Evolutionary conservation across 805 yeast species (phyloP).

Genomic region (Lachancea waltii): DNA sequence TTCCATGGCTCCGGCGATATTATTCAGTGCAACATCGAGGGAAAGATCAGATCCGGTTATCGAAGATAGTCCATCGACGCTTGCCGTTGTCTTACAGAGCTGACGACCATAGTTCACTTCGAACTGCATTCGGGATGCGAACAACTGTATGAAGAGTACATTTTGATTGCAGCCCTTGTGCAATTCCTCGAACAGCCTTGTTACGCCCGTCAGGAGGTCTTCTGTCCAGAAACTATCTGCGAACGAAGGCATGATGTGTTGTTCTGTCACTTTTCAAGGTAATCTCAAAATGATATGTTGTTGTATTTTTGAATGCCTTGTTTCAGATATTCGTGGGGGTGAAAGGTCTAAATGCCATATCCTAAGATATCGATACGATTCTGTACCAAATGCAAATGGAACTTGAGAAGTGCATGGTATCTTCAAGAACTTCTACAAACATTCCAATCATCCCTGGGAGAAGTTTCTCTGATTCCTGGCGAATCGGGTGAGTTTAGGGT

Average conservation of each 20-base stretch:
- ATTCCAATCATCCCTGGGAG: slow-evolving; percentile 52
- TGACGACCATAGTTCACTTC: slow-evolving; percentile 61
- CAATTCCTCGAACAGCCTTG: slow-evolving; percentile 45
- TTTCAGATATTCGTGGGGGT: slow-evolving; percentile 1
- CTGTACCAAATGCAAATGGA: slow-evolving; percentile 86
- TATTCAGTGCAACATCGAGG: slow-evolving; percentile 40
- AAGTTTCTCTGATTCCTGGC: slow-evolving; percentile 45
- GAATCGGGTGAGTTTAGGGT: slow-evolving; percentile 57
- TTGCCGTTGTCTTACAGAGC: slow-evolving; percentile 30
- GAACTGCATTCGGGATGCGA: slow-evolving; percentile 63
- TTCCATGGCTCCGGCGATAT: slow-evolving; percentile 48
- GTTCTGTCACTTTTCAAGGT: not conserved
- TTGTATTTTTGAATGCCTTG: not conserved
- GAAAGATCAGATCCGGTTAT: slow-evolving; percentile 29
- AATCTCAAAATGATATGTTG: not conserved
- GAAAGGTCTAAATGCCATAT: slow-evolving; percentile 28
- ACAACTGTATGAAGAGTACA: slow-evolving; percentile 57
- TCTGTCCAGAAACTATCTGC: slow-evolving; percentile 74
- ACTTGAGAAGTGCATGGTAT: slow-evolving; percentile 82
- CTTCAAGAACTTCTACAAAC: slow-evolving; percentile 81
- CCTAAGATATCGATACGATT: slow-evolving; percentile 66
- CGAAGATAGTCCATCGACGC: slow-evolving; percentile 18
- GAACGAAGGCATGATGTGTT: slow-evolving; percentile 42
- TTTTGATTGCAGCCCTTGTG: slow-evolving; percentile 64
- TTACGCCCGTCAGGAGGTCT: slow-evolving; percentile 53